Conservation (phyloP, 2,329 filamentous ascomycete species). For the Fusarium austroafricanum region DNA sequence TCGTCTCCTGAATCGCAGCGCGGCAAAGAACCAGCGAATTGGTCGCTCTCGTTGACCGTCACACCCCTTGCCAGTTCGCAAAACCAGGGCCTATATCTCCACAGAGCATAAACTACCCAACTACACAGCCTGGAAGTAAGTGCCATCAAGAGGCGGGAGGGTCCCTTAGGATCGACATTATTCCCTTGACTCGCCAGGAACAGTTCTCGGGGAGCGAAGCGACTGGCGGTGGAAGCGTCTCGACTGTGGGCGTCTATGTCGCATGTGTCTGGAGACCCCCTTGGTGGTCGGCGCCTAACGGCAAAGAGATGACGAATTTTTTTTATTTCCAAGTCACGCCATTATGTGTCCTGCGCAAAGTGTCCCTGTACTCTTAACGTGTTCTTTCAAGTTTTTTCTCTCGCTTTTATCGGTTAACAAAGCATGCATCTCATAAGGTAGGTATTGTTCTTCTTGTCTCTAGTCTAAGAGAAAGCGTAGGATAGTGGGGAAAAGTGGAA, state of each 20-base stretch:
- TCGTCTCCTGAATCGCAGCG: slow-evolving; percentile 34
- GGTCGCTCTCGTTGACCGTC: slow-evolving; percentile 32
- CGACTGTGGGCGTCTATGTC: slow-evolving; percentile 42
- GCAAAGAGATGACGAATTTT: not conserved
- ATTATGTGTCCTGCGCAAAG: not conserved
- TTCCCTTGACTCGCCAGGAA: slow-evolving; percentile 26
- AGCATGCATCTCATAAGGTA: slow-evolving; percentile 16
- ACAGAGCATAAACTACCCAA: slow-evolving; percentile 28
- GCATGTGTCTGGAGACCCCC: slow-evolving; percentile 34
- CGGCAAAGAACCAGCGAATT: slow-evolving; percentile 32
- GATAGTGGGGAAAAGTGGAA: slow-evolving; percentile 25
- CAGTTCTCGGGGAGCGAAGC: slow-evolving; percentile 20
- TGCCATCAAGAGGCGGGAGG: not conserved
- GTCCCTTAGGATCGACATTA: slow-evolving; percentile 24
- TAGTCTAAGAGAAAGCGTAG: not conserved
- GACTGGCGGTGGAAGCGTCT: slow-evolving; percentile 41
- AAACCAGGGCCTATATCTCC: slow-evolving; percentile 13
- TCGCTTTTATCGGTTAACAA: not conserved
- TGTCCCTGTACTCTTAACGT: not conserved
- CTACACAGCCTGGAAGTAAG: slow-evolving; percentile 9
- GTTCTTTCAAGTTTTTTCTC: not conserved
- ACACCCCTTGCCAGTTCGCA: slow-evolving; percentile 1
- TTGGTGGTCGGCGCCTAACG: slow-evolving; percentile 30
- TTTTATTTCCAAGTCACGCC: not conserved
- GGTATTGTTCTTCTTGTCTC: not conserved